Evolutionary conservation across 1,284 basidiomycete species (phyloP).

Genomic region (Rhodotorula sp.): DNA sequence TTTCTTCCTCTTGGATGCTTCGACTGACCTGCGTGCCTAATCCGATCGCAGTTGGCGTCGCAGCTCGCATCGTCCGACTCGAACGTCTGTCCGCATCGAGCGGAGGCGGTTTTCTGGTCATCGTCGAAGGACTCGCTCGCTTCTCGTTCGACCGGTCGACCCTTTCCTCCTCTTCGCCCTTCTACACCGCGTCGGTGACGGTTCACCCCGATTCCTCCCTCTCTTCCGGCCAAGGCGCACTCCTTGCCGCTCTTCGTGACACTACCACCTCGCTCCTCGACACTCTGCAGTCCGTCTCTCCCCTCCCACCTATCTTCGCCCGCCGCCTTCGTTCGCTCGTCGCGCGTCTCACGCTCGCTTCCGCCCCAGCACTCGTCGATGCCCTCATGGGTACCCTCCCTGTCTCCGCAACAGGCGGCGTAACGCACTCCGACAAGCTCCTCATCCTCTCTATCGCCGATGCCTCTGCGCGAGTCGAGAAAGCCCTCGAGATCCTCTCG

Average conservation of each 20-base stretch:
- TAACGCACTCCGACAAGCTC: conserved; percentile 34
- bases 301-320: conserved; percentile 14
- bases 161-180: conserved; percentile 1
- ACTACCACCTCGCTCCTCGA: conserved; percentile 12
- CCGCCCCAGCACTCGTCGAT: conserved; percentile 27
- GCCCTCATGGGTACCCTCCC: conserved; percentile 29
- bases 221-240: background rate
- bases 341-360: conserved; percentile 6
- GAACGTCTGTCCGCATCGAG: conserved; percentile 23
- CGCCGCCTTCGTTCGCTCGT: conserved; percentile 23
- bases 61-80: conserved; percentile 40
- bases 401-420: conserved; percentile 6
- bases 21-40: background rate
- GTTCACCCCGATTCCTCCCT: conserved; percentile 10
- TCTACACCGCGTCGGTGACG: conserved; percentile 16
- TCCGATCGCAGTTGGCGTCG: conserved; percentile 20
- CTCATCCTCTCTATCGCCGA: conserved; percentile 18
- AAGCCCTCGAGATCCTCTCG: conserved; percentile 26
- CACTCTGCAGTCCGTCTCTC: conserved; percentile 12
- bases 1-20: background rate
- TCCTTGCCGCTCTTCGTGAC: conserved; percentile 17
- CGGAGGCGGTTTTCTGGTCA: conserved; percentile 35
- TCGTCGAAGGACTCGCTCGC: conserved; percentile 39
- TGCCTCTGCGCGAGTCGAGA: conserved; percentile 19
- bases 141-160: conserved; percentile 21